Evolutionary conservation across 2,329 filamentous ascomycete genomes (phyloP), one percentile per base, ranked within the genome.

Genomic region (Dryadomyces sulphureus): DNA sequence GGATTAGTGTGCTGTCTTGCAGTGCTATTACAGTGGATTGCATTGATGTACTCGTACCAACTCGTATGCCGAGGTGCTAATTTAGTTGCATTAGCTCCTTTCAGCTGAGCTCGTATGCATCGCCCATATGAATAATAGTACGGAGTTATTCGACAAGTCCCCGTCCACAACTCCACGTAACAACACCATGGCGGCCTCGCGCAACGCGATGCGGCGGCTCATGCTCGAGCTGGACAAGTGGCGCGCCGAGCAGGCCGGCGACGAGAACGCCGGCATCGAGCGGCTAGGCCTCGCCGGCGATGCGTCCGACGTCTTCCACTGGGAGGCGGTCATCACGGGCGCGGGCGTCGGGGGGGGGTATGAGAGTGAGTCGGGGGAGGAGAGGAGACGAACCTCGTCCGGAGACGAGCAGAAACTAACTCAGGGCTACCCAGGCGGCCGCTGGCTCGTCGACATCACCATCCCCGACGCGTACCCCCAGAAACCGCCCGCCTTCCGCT

Each of bases 391-490:
- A n/a, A n/a, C n/a, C n/a, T n/a, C n/a, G n/a, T n/a, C n/a, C n/a
- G n/a, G n/a, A n/a, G n/a, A n/a, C n/a, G n/a, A n/a, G n/a, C n/a
- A n/a, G n/a, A n/a, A n/a, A n/a, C n/a, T n/a, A n/a, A n/a, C n/a
- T n/a, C n/a, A n/a, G n/a, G n/a, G n/a, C n/a, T n/a, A 9, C 39
- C 34, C 56, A 77, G 72, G 64, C 48, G 92, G 92, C 51, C 77
- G 81, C 56, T 98, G 89, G 89, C 78, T 84, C 50, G 77, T 98
- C 56, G 61, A 66, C 58, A 88, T 98, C 62, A 60, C 68, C 43
- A 75, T 96, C 56, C 89, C 92, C 0, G 54, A 73, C 0, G 76
- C 73, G 36, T 96, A 98, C 64, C 92, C 92, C 3, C 72, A 84
- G 48, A 64, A 74, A 1, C 82, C 92, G 1, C 92, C 92, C 1